phyloP scores from a whole-genome alignment of 345 rosid species.

The Arabidopsis suecica region DNA sequence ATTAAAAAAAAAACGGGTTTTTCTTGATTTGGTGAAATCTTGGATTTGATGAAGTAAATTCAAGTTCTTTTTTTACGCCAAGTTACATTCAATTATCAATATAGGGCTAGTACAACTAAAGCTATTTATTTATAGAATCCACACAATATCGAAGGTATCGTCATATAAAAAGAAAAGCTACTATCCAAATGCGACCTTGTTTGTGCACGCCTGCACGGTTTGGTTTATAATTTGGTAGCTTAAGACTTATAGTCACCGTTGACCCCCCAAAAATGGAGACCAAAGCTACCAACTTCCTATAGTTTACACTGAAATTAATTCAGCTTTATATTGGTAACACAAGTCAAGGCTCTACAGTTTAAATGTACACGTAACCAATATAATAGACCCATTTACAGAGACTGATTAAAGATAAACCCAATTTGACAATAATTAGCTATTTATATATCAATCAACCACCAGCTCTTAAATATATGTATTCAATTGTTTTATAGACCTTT shows the following conservation, averaged over 20 bases:
- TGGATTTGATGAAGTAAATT: not conserved
- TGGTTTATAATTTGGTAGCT: slow-evolving; percentile 6
- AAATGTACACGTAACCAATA: slow-evolving; percentile 5
- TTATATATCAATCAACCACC: slow-evolving; percentile 33
- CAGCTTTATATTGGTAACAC: not conserved
- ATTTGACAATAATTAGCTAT: not conserved
- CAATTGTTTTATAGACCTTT: slow-evolving; percentile 2
- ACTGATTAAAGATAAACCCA: slow-evolving; percentile 11
- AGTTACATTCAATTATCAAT: slow-evolving; percentile 14
- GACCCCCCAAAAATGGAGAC: too few species aligned
- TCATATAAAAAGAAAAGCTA: not conserved
- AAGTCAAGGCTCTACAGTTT: slow-evolving; percentile 18
- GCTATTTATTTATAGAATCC: slow-evolving; percentile 6
- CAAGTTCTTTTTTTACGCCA: slow-evolving; percentile 11
- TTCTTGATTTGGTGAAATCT: too few species aligned
- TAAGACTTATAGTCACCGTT: slow-evolving; percentile 1
- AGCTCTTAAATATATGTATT: slow-evolving; percentile 14
- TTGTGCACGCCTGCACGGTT: slow-evolving; percentile 10
- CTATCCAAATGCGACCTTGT: not conserved
- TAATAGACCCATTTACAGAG: not conserved
- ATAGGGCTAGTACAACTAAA: slow-evolving; percentile 25
- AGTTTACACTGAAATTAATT: slow-evolving; percentile 11
- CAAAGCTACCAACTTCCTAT: slow-evolving; percentile 20
- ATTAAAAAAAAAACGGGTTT: too few species aligned
- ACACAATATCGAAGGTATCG: slow-evolving; percentile 4